Conservation (phyloP, 1,284 basidiomycete species). For the Rhodotorula sp. region DNA sequence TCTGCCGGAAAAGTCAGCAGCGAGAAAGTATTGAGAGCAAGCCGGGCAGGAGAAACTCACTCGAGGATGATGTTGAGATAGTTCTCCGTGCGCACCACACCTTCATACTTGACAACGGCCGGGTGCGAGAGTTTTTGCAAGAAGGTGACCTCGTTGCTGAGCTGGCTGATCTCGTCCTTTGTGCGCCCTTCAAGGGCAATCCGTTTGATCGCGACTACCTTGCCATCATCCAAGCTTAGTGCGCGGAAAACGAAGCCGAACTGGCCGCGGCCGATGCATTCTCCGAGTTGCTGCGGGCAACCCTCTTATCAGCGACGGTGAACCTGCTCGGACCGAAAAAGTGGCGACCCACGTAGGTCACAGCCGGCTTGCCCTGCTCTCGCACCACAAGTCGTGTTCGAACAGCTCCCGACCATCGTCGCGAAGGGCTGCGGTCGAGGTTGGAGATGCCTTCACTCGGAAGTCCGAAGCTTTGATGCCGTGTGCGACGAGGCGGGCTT, state of each 20-base stretch:
- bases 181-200: conserved; percentile 83
- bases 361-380: conserved; percentile 74
- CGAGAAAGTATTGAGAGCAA: neutral
- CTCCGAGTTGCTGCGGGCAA: conserved; percentile 75
- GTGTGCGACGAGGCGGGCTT: neutral
- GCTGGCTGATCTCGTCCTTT: conserved; percentile 70
- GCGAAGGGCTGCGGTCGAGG: too few species aligned
- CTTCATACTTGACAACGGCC: conserved; percentile 92
- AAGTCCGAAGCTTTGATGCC: conserved; percentile 18
- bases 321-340: conserved; percentile 3
- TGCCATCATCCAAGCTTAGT: conserved; percentile 83
- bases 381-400: conserved; percentile 73
- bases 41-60: conserved; percentile 55
- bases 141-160: conserved; percentile 88
- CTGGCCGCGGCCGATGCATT: conserved; percentile 93
- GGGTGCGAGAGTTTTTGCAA: conserved; percentile 85
- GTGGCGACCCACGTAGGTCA: conserved; percentile 70
- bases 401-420: conserved; percentile 39
- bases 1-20: conserved; percentile 51
- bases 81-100: conserved; percentile 83
- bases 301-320: conserved; percentile 20
- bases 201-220: conserved; percentile 92
- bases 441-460: neutral
- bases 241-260: conserved; percentile 94
- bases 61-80: conserved; percentile 87